Conservation (phyloP, 345 rosid genomes). For the Ceriops decandra region DNA sequence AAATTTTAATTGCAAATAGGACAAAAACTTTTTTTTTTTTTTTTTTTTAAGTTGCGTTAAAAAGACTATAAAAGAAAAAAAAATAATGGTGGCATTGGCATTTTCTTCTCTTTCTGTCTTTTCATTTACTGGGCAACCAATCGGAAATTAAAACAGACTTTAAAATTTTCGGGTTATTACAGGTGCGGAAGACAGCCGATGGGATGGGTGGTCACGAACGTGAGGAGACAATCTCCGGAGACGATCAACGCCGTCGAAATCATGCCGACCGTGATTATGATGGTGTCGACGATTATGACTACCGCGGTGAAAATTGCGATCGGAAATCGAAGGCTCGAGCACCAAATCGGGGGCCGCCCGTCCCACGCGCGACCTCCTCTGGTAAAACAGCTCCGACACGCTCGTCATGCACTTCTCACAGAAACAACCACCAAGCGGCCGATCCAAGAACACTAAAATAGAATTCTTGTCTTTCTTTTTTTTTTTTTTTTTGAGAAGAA, state of each 20-base stretch:
- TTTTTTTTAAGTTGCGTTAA: no score
- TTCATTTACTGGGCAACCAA: no score
- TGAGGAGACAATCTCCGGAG: conserved; percentile 52
- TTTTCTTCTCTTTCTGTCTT: no score
- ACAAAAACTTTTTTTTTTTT: no score
- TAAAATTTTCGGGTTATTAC: conserved; percentile 35
- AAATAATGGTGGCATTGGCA: no score
- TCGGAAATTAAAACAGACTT: neutral
- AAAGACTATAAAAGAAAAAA: no score
- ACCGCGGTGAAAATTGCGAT: conserved; percentile 34
- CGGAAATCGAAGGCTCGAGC: conserved; percentile 32
- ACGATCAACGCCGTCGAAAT: conserved; percentile 53
- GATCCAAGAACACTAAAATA: no score
- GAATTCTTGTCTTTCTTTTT: no score
- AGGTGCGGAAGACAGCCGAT: conserved; percentile 29
- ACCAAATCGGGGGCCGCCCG: conserved; percentile 43
- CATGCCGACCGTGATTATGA: conserved; percentile 38
- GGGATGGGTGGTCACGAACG: conserved; percentile 34
- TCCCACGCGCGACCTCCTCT: conserved; percentile 67
- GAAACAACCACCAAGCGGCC: no score
- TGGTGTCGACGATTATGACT: conserved; percentile 46
- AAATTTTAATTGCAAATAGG: no score
- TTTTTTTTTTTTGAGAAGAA: no score
- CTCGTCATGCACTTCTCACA: conserved; percentile 65
- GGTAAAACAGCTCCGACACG: conserved; percentile 82